phyloP scores from a whole-genome alignment of 2,329 filamentous ascomycete genomes.

The Pleurostoma richardsiae region DNA sequence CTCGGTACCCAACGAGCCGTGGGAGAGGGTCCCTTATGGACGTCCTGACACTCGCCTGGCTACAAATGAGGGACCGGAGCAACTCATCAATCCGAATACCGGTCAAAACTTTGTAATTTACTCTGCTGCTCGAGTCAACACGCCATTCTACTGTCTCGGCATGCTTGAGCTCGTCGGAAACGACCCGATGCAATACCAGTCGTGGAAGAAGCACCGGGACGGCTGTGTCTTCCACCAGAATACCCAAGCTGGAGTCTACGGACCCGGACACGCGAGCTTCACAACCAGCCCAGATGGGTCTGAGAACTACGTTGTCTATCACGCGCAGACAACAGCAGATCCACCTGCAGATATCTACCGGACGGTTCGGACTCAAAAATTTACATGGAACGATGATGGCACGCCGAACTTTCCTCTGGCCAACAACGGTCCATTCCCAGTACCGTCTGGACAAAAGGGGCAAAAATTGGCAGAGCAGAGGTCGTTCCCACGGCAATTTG shows the following conservation, averaged over 20 bases:
- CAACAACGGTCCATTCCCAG: constrained; percentile 25
- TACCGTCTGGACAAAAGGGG: constrained; percentile 22
- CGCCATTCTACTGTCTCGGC: constrained; percentile 28
- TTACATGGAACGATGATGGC: constrained; percentile 26
- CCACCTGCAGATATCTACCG: constrained; percentile 23
- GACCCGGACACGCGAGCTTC: constrained; percentile 27
- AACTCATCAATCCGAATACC: constrained; percentile 27
- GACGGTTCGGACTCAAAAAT: constrained; percentile 24
- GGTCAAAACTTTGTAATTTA: constrained; percentile 29
- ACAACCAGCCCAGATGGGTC: constrained; percentile 24
- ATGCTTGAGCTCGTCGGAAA: constrained; percentile 28
- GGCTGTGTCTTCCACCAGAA: constrained; percentile 30
- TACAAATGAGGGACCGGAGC: constrained; percentile 28
- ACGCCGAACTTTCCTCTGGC: constrained; percentile 25
- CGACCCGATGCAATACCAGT: constrained; percentile 28
- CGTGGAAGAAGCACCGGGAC: constrained; percentile 24
- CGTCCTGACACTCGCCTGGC: constrained; percentile 23
- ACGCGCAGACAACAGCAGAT: constrained; percentile 25
- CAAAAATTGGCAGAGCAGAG: constrained; percentile 3
- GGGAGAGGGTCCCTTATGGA: constrained; percentile 28
- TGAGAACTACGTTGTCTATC: constrained; percentile 27
- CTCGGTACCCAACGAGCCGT: constrained; percentile 24
- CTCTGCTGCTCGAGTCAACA: constrained; percentile 29
- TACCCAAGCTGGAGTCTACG: constrained; percentile 22
- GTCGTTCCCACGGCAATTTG: constrained; percentile 9